These are phyloP conservation scores for Apiotrichum domesticum DNA, from an alignment of 1,284 basidiomycete genomes.

Conservation along the genomic window DNA sequence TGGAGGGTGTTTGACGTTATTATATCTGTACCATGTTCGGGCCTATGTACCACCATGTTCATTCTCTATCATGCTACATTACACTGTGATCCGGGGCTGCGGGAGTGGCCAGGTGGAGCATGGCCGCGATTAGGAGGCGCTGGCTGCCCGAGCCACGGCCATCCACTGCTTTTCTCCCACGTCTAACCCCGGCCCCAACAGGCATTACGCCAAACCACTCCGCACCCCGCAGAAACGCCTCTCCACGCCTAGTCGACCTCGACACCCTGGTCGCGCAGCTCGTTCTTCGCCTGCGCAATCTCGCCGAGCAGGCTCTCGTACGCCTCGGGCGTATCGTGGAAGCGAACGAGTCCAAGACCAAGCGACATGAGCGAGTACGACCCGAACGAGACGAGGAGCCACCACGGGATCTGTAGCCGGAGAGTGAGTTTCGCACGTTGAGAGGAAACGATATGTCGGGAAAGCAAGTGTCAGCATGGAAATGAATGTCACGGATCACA, in stretches of 20 bases:
- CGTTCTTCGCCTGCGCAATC: slow-evolving; percentile 63
- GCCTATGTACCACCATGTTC: not conserved
- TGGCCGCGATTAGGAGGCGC: too few species aligned
- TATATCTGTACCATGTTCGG: not conserved
- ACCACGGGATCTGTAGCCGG: slow-evolving; percentile 61
- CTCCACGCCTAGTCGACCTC: slow-evolving; percentile 54
- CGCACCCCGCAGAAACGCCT: too few species aligned
- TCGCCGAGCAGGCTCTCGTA: slow-evolving; percentile 60
- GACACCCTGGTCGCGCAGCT: slow-evolving; percentile 60
- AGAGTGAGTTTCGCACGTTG: too few species aligned
- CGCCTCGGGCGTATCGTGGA: slow-evolving; percentile 70
- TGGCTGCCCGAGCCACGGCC: too few species aligned
- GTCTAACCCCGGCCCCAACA: too few species aligned
- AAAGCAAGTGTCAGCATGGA: too few species aligned
- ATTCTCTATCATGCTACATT: slow-evolving; percentile 6
- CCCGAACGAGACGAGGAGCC: slow-evolving; percentile 66
- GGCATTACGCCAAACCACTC: too few species aligned
- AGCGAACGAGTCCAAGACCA: slow-evolving; percentile 63
- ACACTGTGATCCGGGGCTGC: not conserved
- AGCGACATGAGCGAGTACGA: slow-evolving; percentile 66
- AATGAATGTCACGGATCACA: not conserved
- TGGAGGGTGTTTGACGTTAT: not conserved
- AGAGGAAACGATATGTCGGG: too few species aligned
- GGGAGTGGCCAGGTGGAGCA: not conserved
- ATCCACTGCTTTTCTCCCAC: too few species aligned